Percentiles rank a stretch among this genome's conserved stretches.
phyloP scores from a whole-genome alignment of 108 stramenopile species.

The Conticribra guillardii region DNA sequence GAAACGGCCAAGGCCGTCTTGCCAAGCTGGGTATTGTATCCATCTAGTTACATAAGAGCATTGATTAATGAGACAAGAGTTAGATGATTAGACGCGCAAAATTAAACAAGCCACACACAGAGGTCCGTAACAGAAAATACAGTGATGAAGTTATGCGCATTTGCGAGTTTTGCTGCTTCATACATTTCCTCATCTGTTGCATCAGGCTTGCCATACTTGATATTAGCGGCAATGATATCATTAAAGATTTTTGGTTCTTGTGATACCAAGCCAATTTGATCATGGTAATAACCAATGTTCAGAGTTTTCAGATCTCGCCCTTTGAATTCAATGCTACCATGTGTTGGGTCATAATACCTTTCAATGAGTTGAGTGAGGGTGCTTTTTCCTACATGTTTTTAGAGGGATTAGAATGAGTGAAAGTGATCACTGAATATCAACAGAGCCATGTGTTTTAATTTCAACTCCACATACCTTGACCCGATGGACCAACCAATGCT shows the following conservation, averaged over 20 bases:
- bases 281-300: constrained; percentile 52
- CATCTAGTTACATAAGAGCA: too few species aligned
- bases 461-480: too few species aligned
- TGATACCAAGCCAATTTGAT: constrained; percentile 54
- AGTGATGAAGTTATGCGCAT: constrained; percentile 71
- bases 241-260: constrained; percentile 75
- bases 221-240: constrained; percentile 66
- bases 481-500: background rate
- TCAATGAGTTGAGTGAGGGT: constrained; percentile 7
- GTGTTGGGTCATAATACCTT: constrained; percentile 23
- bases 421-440: too few species aligned
- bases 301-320: constrained; percentile 53
- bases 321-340: constrained; percentile 58
- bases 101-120: too few species aligned
- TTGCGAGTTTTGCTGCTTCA: constrained; percentile 49
- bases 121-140: too few species aligned
- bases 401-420: too few species aligned
- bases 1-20: constrained; percentile 55
- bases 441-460: too few species aligned
- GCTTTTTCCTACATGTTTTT: too few species aligned
- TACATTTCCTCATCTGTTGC: constrained; percentile 49
- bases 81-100: too few species aligned
- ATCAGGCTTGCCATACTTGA: constrained; percentile 43
- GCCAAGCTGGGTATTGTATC: constrained; percentile 63
- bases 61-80: too few species aligned